Conservation (phyloP, 352 stramenopile species). For the Sclerospora graminicola region DNA sequence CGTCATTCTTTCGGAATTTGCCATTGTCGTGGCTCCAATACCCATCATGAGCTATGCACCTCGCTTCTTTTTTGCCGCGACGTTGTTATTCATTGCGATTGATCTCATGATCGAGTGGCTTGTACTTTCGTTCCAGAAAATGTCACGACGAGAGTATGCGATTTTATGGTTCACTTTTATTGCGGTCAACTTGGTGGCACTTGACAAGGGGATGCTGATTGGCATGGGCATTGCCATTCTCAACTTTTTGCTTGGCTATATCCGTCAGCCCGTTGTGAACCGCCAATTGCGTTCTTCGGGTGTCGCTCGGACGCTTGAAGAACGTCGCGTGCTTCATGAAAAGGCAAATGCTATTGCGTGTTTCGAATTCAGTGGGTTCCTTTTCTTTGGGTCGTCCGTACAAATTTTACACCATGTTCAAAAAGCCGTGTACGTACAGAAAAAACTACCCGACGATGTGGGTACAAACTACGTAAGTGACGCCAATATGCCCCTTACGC, state of each 20-base stretch:
- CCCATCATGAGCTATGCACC: slow-evolving; percentile 92
- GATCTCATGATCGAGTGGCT: slow-evolving; percentile 98
- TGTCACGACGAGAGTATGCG: slow-evolving; percentile 86
- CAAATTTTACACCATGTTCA: slow-evolving; percentile 78
- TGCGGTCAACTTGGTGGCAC: slow-evolving; percentile 88
- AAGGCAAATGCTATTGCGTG: slow-evolving; percentile 73
- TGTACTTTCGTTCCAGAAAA: slow-evolving; percentile 72
- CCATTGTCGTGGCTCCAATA: slow-evolving; percentile 85
- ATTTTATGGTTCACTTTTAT: slow-evolving; percentile 90
- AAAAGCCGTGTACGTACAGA: slow-evolving; percentile 55
- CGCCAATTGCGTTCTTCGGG: slow-evolving; percentile 44
- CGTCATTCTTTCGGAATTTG: slow-evolving; percentile 84
- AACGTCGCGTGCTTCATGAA: slow-evolving; percentile 44
- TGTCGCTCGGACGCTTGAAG: slow-evolving; percentile 57
- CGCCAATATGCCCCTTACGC: slow-evolving; percentile 38
- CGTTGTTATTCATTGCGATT: slow-evolving; percentile 95
- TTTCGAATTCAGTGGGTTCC: slow-evolving; percentile 71
- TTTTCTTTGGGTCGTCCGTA: slow-evolving; percentile 82
- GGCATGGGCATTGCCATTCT: slow-evolving; percentile 86
- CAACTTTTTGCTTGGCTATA: slow-evolving; percentile 78
- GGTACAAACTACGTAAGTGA: slow-evolving; percentile 1
- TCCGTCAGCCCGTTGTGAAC: slow-evolving; percentile 55
- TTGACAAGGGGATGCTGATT: slow-evolving; percentile 93
- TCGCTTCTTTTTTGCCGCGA: slow-evolving; percentile 95
- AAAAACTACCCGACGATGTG: slow-evolving; percentile 14